Conservation (phyloP, 2,329 filamentous ascomycete genomes). For the Lasiodiplodia citricola region DNA sequence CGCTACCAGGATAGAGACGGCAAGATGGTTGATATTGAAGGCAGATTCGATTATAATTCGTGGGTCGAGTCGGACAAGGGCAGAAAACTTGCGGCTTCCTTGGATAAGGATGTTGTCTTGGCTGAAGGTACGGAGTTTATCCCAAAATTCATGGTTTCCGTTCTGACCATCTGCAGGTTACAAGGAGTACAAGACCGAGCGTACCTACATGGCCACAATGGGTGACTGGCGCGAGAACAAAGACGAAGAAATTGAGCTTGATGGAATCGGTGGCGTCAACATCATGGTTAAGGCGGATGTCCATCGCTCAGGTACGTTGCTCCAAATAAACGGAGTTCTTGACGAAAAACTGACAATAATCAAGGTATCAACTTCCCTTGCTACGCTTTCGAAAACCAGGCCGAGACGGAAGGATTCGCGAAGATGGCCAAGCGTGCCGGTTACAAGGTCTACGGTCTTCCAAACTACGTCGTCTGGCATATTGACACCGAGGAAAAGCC, state of each 20-base stretch:
- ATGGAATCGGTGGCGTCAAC: conserved; percentile 96
- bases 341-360: background rate
- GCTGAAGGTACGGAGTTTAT: conserved; percentile 72
- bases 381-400: conserved; percentile 98
- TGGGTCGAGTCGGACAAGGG: conserved; percentile 94
- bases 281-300: conserved; percentile 98
- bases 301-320: conserved; percentile 79
- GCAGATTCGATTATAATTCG: conserved; percentile 98
- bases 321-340: background rate
- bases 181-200: conserved; percentile 88
- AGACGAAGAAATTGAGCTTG: conserved; percentile 88
- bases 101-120: conserved; percentile 81
- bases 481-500: conserved; percentile 95
- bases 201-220: conserved; percentile 87
- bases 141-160: background rate
- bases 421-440: conserved; percentile 98
- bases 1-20: conserved; percentile 75
- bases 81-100: conserved; percentile 71
- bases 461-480: conserved; percentile 99
- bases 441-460: conserved; percentile 88
- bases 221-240: conserved; percentile 93
- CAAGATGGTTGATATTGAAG: conserved; percentile 76
- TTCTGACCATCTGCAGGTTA: conserved; percentile 67
- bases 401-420: conserved; percentile 97
- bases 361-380: conserved; percentile 85